phyloP scores from a whole-genome alignment of 805 yeast species.

The Pichia rugopelliculosa region DNA sequence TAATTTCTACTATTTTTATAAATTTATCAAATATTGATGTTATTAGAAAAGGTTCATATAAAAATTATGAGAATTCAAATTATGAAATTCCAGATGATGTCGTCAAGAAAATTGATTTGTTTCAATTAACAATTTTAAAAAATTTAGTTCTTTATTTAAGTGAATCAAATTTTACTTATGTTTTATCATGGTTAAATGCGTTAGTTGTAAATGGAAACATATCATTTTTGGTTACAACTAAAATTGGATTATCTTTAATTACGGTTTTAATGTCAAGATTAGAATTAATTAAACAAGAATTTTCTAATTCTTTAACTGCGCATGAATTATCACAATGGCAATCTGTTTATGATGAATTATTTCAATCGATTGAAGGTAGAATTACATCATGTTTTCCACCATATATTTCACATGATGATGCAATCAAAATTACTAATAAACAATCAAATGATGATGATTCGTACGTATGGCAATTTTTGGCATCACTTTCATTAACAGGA shows the following conservation, averaged over 20 bases:
- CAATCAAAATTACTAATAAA: slow-evolving; percentile 30
- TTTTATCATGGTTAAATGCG: slow-evolving; percentile 65
- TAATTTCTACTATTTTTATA: slow-evolving; percentile 70
- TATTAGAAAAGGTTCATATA: slow-evolving; percentile 71
- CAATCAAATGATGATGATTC: slow-evolving; percentile 49
- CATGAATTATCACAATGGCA: slow-evolving; percentile 67
- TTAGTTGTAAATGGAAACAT: slow-evolving; percentile 66
- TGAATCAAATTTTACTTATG: slow-evolving; percentile 72
- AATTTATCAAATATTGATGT: slow-evolving; percentile 75
- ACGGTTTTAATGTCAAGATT: slow-evolving; percentile 90
- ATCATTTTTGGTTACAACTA: slow-evolving; percentile 58
- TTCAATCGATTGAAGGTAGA: slow-evolving; percentile 71
- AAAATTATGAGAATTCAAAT: slow-evolving; percentile 39
- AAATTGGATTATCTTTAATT: slow-evolving; percentile 77
- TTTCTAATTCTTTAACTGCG: slow-evolving; percentile 37
- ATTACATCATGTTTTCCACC: slow-evolving; percentile 80
- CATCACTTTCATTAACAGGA: slow-evolving; percentile 88
- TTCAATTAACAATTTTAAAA: slow-evolving; percentile 75
- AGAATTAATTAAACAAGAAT: slow-evolving; percentile 85
- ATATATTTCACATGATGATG: slow-evolving; percentile 29
- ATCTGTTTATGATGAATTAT: slow-evolving; percentile 71
- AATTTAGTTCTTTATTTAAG: slow-evolving; percentile 77
- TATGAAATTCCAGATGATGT: slow-evolving; percentile 48
- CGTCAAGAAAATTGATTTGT: slow-evolving; percentile 59
- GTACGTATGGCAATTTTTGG: slow-evolving; percentile 95